Base-by-base conservation (phyloP, 176 grass and related monocot species). In the Paspalum notatum region DNA sequence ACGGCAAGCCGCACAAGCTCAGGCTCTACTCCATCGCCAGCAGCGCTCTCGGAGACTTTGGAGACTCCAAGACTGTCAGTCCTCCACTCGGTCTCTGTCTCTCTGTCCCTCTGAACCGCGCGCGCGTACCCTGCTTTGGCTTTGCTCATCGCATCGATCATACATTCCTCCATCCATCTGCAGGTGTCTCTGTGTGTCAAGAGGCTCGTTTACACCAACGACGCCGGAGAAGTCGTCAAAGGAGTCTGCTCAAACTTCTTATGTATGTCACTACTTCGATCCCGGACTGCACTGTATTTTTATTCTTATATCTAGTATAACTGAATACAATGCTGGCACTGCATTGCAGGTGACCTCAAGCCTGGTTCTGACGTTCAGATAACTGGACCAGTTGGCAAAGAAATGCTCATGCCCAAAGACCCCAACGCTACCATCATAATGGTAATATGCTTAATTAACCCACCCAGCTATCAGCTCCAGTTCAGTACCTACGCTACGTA, bases 381-480 rank as follows among this genome's bases (percentile, higher is more conserved):
- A 13, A 95, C 95, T 66, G 95, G 95, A 14, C 95, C 95, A 18
- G 90, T 98, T 27, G 95, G 95, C 9, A 98, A 98, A 82, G 95
- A 98, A 82, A 98, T 98, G 95, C 95, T 98, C 40, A 91, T 98
- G 92, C 95, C 95, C 18, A 98, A 95, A 73, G 92, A 98, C 80
- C 92, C 95, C 14, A 89, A 88, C 64, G 92, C 95, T 37, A 98
- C 71, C 3, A 14, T 95, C 38, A 70, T 98, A 43, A 98, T 98
- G 95, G 95, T 98, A 87, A 83, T n/a, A n/a, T n/a, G 50, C 12
- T 20, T 40, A 32, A 32, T n/a, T n/a, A n/a, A n/a, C n/a, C n/a
- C n/a, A n/a, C 12, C 70, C 16, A 13, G 5, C 8, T n/a, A n/a
- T n/a, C 22, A 49, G 25, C 27, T 3, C 42, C 64, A 49, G 21